Percentiles rank a stretch among this genome's conserved stretches.
These are phyloP conservation scores for Suillus lakei DNA, from an alignment of 768 basidiomycete species.

Conservation along the genomic window DNA sequence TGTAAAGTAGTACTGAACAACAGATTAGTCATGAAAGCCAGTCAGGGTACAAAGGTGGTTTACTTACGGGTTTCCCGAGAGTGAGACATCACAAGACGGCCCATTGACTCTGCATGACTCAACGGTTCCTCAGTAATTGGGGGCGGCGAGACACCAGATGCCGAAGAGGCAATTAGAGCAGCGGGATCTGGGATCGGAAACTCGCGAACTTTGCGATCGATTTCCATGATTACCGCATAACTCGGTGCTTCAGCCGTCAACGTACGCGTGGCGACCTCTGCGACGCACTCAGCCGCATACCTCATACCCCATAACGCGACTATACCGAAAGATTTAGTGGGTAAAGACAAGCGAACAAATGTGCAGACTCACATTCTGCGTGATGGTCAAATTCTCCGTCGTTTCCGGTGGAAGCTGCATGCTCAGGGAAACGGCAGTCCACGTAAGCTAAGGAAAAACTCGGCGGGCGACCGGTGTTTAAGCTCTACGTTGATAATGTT, in stretches of 20 bases:
- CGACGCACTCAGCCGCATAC: conserved; percentile 68
- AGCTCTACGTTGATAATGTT: conserved; percentile 48
- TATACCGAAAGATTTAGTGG: conserved; percentile 28
- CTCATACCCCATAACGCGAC: conserved; percentile 66
- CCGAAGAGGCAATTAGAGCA: conserved; percentile 43
- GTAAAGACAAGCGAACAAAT: not conserved
- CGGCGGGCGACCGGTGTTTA: conserved; percentile 74
- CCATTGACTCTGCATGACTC: conserved; percentile 38
- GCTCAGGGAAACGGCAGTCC: conserved; percentile 65
- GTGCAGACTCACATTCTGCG: conserved; percentile 31
- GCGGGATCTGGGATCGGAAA: conserved; percentile 58
- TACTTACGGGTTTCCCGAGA: conserved; percentile 41
- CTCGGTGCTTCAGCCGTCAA: conserved; percentile 67
- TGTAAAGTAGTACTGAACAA: conserved; percentile 57
- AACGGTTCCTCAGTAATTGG: conserved; percentile 17
- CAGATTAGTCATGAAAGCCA: conserved; percentile 1
- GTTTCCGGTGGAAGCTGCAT: conserved; percentile 10
- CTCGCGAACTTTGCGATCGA: conserved; percentile 71
- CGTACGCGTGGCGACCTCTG: conserved; percentile 64
- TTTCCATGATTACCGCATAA: conserved; percentile 67
- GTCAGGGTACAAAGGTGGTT: not conserved
- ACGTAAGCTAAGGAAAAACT: conserved; percentile 67
- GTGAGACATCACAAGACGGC: conserved; percentile 42
- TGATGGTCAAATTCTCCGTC: conserved; percentile 26
- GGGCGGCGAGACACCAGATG: conserved; percentile 21